Evolutionary conservation across 176 grass and related monocot species (phyloP).

Genomic region (Rhynchospora pubera): DNA sequence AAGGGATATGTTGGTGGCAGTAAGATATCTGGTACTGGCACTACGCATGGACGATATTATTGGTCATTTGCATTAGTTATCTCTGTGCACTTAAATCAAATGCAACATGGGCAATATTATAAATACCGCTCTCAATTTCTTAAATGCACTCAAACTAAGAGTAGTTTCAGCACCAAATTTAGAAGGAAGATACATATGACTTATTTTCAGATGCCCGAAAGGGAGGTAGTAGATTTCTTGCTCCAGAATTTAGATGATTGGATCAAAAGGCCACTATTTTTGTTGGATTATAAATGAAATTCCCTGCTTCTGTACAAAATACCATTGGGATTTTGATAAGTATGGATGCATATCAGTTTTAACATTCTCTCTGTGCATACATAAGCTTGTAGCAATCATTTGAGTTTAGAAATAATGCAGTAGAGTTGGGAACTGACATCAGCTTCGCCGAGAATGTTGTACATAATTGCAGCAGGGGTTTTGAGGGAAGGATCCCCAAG

Average conservation of each 20-base stretch:
- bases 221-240: too few relatives aligned
- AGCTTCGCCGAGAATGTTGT: slow-evolving; percentile 88
- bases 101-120: not conserved
- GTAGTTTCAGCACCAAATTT: not conserved
- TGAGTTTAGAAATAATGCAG: not conserved
- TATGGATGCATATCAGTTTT: not conserved
- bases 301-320: not conserved
- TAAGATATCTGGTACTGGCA: not conserved
- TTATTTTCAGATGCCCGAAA: too few relatives aligned
- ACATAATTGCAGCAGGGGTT: slow-evolving; percentile 79
- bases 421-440: slow-evolving; percentile 38
- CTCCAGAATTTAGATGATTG: too few relatives aligned
- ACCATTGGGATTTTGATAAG: not conserved
- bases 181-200: not conserved
- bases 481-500: slow-evolving; percentile 90
- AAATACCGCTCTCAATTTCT: not conserved
- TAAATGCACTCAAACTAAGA: not conserved
- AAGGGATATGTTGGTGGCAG: not conserved
- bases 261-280: not conserved
- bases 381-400: slow-evolving; percentile 13
- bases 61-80: not conserved
- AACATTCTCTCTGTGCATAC: slow-evolving; percentile 2
- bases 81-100: not conserved
- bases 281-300: not conserved
- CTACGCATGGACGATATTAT: not conserved